Percentiles rank a stretch among this genome's conserved stretches.
Conservation (phyloP, 1,139 yeast species). For the Pichia sp. region DNA sequence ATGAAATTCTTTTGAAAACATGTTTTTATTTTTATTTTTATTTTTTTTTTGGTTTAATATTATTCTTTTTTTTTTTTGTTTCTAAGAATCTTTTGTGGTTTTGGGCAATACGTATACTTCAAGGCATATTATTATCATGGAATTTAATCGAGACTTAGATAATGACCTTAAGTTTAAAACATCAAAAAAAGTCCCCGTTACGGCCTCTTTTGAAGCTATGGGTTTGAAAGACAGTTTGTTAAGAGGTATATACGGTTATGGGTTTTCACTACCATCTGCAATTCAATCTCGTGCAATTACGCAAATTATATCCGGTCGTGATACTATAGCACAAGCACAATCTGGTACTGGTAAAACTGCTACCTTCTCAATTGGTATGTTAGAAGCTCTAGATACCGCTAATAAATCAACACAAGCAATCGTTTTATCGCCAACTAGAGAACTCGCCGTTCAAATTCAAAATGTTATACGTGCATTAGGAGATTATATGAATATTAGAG, state of each 20-base stretch:
- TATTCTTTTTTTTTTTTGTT: neutral
- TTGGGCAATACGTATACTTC: neutral
- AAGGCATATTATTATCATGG: conserved; percentile 30
- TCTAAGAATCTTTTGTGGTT: neutral
- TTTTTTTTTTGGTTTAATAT: neutral
- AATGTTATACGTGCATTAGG: conserved; percentile 81
- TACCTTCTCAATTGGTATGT: conserved; percentile 86
- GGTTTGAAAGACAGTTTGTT: conserved; percentile 49
- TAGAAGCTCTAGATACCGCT: conserved; percentile 68
- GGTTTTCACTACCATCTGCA: conserved; percentile 91
- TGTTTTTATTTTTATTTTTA: neutral
- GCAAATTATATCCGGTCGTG: conserved; percentile 86
- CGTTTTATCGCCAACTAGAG: conserved; percentile 92
- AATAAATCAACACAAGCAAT: conserved; percentile 72
- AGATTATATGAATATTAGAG: conserved; percentile 73
- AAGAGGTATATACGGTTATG: conserved; percentile 80
- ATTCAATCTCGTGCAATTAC: conserved; percentile 92
- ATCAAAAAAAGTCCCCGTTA: conserved; percentile 56
- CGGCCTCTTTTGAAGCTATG: conserved; percentile 74
- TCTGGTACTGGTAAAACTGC: conserved; percentile 99
- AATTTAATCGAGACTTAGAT: conserved; percentile 54
- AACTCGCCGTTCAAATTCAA: conserved; percentile 83
- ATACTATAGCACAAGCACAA: conserved; percentile 95
- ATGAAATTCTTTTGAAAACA: neutral
- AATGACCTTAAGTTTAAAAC: conserved; percentile 53